Evolutionary conservation across 768 basidiomycete species (phyloP), one percentile per base, ranked within the genome.

Genomic region (Mycena haematopus): DNA sequence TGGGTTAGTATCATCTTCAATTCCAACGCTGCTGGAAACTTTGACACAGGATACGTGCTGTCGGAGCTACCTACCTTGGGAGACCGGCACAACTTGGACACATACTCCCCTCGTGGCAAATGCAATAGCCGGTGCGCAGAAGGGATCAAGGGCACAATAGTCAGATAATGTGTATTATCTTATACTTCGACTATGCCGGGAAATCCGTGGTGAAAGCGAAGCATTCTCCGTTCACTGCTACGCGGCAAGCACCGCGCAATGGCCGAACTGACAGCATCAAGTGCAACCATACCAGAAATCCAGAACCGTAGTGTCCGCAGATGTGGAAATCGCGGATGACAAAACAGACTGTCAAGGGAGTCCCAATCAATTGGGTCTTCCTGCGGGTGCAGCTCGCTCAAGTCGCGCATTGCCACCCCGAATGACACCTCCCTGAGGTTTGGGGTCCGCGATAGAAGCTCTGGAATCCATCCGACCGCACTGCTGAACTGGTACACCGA

Each of bases 21-120:
- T 1, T 13, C 36, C 9, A 36, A 63, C 57, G 75, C 82, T 25
- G 86, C 85, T n/a, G 86, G 86, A n/a, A 78, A 80, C 58, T 86
- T 87, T 68, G 71, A 68, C 55, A 69, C 74, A 7, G 69, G 68
- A 46, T 85, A 72, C 27, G 80, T 82, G 27, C 68, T 78, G 73
- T 71, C 71, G 25, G 77, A 78, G 56, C 65, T 70, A 3, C 77
- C 76, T 0, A 70, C 72, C n/a, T n/a, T n/a, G n/a, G 3, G 38
- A 70, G n/a, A 69, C 53, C 15, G 74, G 76, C 8, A 66, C 71
- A 2, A 73, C 72, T 21, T 79, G 78, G 81, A 75, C 75, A 11
- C 82, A 84, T 58, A 78, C 76, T 0, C 59, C 75, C 3, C 72
- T 81, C n/a, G 79, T 80, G n/a, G 60, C 50, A 71, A 65, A 2